Base-by-base conservation (phyloP, 2,329 filamentous ascomycete species). In the Colletotrichum euphorbiae region DNA sequence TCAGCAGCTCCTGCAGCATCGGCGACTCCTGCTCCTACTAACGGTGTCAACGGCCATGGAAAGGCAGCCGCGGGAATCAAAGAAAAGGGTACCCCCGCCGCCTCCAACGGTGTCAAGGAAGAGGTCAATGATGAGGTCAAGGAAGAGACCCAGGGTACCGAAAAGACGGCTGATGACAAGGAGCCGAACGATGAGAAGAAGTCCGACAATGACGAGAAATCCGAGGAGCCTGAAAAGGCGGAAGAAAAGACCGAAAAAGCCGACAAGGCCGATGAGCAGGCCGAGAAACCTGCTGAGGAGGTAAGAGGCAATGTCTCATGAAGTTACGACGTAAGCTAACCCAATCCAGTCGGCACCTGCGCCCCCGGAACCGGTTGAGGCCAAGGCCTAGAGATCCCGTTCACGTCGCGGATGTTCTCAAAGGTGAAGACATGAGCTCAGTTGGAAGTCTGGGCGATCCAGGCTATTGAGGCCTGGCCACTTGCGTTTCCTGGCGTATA, bases 41-140 rank as follows among this genome's bases (percentile, higher is more conserved):
- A 86, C 69, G 83, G 82, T 19, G 80, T 85, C 2, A 87, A 87
- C 40, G 82, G 85, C 67, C 78, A 80, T 11, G 76, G 77, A 19
- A 71, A 74, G 51, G 70, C 76, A 31, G 78, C 80, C 38, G 81
- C 82, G 6, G 76, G 79, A 54, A 86, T 85, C 74, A 77, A 77
- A 65, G 74, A 72, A 13, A 77, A 77, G 66, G 74, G 72, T 13
- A 60, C 72, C 8, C 76, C 78, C 56, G 61, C 70, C 40, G 48
- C 74, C 4, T 72, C 77, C 13, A 80, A 84, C 58, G 82, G 80
- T 24, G 76, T 75, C 57, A 80, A 82, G 68, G 78, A 75, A 45
- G 80, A 83, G 31, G 75, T 75, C 57, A 80, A 82, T 68, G 78
- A 75, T 43, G 80, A 83, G 31, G 75, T 70, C 55, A 80, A 76